Evolutionary conservation across 805 yeast genomes (phyloP).

Genomic region (Saccharomycopsis olivae): DNA sequence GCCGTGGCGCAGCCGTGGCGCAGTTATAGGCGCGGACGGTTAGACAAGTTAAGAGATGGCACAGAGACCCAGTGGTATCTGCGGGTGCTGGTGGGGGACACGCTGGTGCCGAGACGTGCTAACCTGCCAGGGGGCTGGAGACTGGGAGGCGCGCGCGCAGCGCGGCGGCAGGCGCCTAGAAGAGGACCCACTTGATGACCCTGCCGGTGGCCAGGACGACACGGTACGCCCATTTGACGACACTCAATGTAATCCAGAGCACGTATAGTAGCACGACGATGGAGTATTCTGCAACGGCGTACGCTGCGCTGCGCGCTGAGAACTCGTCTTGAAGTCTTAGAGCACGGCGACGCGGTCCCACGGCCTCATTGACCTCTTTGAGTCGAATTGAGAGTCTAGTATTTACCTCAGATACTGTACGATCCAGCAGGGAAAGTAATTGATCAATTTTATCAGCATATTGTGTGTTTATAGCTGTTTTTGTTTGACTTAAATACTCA

Average conservation of each 20-base stretch:
- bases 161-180: too few species aligned
- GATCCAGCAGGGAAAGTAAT: constrained; percentile 12
- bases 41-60: too few species aligned
- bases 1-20: too few species aligned
- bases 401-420: constrained; percentile 13
- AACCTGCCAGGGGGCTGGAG: too few species aligned
- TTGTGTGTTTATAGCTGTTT: constrained; percentile 8
- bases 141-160: too few species aligned
- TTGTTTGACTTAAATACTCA: constrained; percentile 5
- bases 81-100: too few species aligned
- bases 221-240: constrained; percentile 1
- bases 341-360: not conserved
- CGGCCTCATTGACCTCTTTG: constrained; percentile 13
- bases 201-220: not conserved
- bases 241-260: constrained; percentile 13
- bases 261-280: constrained; percentile 12
- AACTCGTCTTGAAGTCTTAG: not conserved
- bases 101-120: too few species aligned
- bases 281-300: constrained; percentile 9
- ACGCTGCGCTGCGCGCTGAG: too few species aligned
- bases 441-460: constrained; percentile 15
- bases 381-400: constrained; percentile 11
- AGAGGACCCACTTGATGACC: constrained; percentile 20
- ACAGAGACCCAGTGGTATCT: too few species aligned
- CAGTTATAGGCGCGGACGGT: too few species aligned